These are phyloP conservation scores for Alternaria angustiovoidea DNA, from an alignment of 2,329 filamentous ascomycete genomes.

Conservation along the genomic window DNA sequence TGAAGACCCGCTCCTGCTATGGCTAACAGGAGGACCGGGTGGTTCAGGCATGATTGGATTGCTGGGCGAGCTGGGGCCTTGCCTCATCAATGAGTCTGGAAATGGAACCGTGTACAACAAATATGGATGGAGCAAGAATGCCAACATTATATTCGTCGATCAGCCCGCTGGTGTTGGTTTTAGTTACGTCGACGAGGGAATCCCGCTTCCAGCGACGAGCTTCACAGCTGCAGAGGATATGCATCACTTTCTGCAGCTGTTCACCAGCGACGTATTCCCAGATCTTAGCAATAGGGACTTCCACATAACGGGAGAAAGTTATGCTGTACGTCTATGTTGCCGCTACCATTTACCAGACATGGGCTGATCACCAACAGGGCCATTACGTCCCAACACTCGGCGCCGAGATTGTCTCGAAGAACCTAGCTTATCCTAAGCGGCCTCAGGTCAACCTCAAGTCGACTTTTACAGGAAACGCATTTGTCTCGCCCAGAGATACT, in stretches of 20 bases:
- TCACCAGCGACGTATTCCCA: conserved; percentile 58
- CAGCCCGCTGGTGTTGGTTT: conserved; percentile 52
- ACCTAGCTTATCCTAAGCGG: conserved; percentile 52
- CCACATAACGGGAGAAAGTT: conserved; percentile 60
- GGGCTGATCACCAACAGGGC: conserved; percentile 42
- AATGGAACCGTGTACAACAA: conserved; percentile 51
- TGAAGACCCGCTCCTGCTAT: conserved; percentile 50
- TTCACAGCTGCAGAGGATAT: conserved; percentile 58
- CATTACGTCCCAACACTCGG: conserved; percentile 59
- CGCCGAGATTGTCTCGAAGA: conserved; percentile 56
- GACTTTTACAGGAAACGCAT: conserved; percentile 59
- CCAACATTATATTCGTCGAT: conserved; percentile 51
- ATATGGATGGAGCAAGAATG: conserved; percentile 50
- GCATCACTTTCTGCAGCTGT: conserved; percentile 60
- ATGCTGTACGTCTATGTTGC: conserved; percentile 49
- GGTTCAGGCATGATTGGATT: conserved; percentile 49
- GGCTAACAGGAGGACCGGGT: conserved; percentile 54
- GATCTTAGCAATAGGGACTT: conserved; percentile 50
- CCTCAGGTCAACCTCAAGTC: conserved; percentile 56
- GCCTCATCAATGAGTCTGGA: conserved; percentile 49
- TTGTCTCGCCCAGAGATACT: conserved; percentile 53
- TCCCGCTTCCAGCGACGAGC: conserved; percentile 49
- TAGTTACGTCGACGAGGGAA: conserved; percentile 50
- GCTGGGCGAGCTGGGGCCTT: conserved; percentile 50
- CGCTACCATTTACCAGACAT: not conserved